These are phyloP conservation scores for Cryptococcus floricola DNA, from an alignment of 1,284 basidiomycete genomes.

Conservation along the genomic window DNA sequence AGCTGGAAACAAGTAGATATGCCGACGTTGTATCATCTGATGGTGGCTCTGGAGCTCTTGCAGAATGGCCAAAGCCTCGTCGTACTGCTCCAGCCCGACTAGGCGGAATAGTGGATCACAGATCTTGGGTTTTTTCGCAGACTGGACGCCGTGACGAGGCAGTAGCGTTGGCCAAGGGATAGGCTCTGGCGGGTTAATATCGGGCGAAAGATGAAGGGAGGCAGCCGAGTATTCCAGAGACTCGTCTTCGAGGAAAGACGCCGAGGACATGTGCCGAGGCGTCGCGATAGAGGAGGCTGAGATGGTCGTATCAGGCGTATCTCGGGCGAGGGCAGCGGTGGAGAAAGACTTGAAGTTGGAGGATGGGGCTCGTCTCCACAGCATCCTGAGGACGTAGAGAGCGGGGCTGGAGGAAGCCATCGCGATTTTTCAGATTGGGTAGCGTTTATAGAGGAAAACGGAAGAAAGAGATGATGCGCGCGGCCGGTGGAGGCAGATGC, in stretches of 20 bases:
- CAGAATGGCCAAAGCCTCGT: conserved; percentile 26
- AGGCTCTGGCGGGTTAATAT: conserved; percentile 8
- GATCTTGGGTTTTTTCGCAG: conserved; percentile 3
- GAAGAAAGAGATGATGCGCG: not conserved
- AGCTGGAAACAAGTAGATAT: conserved; percentile 31
- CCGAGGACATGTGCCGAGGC: not conserved
- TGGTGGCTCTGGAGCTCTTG: conserved; percentile 23
- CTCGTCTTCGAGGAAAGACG: conserved; percentile 33
- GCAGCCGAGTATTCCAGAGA: conserved; percentile 27
- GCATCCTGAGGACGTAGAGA: conserved; percentile 17
- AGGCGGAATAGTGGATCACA: conserved; percentile 36
- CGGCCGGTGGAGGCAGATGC: not conserved
- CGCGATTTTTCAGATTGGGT: not conserved
- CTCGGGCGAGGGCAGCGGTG: not conserved
- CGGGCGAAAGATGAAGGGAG: conserved; percentile 12
- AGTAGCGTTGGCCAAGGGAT: conserved; percentile 41
- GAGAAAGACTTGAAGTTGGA: not conserved
- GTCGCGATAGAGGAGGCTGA: conserved; percentile 1
- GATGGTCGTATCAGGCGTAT: not conserved
- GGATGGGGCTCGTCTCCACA: not conserved
- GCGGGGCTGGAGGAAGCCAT: conserved; percentile 1
- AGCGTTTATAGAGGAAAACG: not conserved
- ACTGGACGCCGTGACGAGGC: conserved; percentile 1
- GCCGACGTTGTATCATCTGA: conserved; percentile 22
- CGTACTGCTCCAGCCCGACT: conserved; percentile 10